These are phyloP conservation scores for Quercus dentata DNA, from an alignment of 306 rosid genomes.

Conservation along the genomic window DNA sequence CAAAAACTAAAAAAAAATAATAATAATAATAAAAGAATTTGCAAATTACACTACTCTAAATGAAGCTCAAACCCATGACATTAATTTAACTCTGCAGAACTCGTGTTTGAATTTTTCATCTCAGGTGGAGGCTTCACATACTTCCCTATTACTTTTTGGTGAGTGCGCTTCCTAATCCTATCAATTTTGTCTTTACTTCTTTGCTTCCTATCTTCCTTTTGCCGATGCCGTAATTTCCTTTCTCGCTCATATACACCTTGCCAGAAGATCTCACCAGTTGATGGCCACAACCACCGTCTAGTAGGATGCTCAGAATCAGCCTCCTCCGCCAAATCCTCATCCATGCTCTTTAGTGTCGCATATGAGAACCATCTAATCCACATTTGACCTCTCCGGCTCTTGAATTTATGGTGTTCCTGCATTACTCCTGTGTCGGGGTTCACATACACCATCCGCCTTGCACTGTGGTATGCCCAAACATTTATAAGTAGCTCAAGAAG, in stretches of 20 bases:
- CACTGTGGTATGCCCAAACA: slow-evolving; percentile 96
- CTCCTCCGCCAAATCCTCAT: slow-evolving; percentile 90
- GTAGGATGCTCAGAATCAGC: slow-evolving; percentile 50
- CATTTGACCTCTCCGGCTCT: slow-evolving; percentile 72
- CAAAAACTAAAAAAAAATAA: slow-evolving; percentile 10
- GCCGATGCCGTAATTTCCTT: slow-evolving; percentile 53
- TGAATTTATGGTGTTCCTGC: slow-evolving; percentile 83
- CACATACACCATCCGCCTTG: slow-evolving; percentile 77
- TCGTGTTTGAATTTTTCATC: slow-evolving; percentile 43
- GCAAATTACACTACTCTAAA: slow-evolving; percentile 26
- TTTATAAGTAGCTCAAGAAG: slow-evolving; percentile 83
- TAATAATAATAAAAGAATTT: slow-evolving; percentile 32
- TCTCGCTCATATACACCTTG: slow-evolving; percentile 81
- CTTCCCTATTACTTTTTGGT: slow-evolving; percentile 84
- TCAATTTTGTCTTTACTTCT: slow-evolving; percentile 64
- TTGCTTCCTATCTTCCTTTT: slow-evolving; percentile 80
- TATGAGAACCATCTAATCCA: slow-evolving; percentile 87
- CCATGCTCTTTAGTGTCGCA: slow-evolving; percentile 76
- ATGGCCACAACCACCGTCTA: slow-evolving; percentile 90
- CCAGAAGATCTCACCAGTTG: slow-evolving; percentile 95
- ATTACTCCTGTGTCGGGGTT: slow-evolving; percentile 69
- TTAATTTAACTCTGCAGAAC: slow-evolving; percentile 20
- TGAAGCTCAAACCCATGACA: slow-evolving; percentile 16
- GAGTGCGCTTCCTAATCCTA: slow-evolving; percentile 69
- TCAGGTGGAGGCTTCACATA: slow-evolving; percentile 84